These are phyloP conservation scores for Polytrichum formosum DNA, from an alignment of 225 moss, liverwort and hornwort species.

Conservation along the genomic window DNA sequence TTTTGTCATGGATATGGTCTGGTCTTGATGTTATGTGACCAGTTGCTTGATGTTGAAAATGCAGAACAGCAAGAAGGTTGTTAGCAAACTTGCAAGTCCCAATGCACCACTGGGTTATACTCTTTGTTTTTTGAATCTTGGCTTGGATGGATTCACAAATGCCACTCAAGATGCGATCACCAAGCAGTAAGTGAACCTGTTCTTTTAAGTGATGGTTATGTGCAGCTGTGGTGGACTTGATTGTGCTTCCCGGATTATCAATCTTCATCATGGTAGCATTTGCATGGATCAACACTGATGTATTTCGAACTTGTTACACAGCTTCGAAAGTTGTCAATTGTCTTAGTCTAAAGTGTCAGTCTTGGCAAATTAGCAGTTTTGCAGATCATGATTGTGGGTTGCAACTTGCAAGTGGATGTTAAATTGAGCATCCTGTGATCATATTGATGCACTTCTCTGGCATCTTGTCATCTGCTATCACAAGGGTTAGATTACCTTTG, in stretches of 20 bases:
- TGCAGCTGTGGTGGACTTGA: background rate
- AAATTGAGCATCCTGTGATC: no score
- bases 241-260: background rate
- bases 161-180: slow-evolving; percentile 92
- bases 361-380: no score
- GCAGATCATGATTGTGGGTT: background rate
- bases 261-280: no score
- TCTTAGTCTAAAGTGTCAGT: no score
- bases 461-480: background rate
- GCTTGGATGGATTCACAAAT: slow-evolving; percentile 92
- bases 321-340: no score
- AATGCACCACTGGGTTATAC: slow-evolving; percentile 85
- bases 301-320: no score
- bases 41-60: background rate
- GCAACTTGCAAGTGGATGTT: background rate
- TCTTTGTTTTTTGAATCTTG: slow-evolving; percentile 83
- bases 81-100: slow-evolving; percentile 75
- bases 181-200: slow-evolving; percentile 37
- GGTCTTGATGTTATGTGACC: background rate
- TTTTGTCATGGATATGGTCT: background rate
- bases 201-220: background rate
- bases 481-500: no score
- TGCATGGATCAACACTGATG: no score
- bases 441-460: background rate
- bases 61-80: slow-evolving; percentile 76